Evolutionary conservation across 441 rosid species (phyloP), one percentile per base, ranked within the genome.

Genomic region (Gossypium lobatum): DNA sequence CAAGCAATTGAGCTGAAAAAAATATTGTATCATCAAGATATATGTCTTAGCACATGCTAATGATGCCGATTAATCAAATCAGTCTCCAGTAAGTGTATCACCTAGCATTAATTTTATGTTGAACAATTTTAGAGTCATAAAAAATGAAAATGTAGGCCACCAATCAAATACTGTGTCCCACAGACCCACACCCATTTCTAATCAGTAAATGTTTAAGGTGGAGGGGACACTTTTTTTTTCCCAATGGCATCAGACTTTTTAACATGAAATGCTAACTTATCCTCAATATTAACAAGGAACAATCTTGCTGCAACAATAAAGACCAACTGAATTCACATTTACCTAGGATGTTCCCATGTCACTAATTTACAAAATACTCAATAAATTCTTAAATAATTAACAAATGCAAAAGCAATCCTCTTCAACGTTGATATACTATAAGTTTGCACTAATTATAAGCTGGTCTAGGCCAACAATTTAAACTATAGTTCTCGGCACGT

Each of bases 1-100:
- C 98, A 48, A 95, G 79, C 73, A 95, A 81, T 77, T 89, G 91
- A 0, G 96, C 95, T 93, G 93, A 78, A 78, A 77, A 65, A 70
- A 14, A 42, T 42, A 57, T 52, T 71, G 73, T 23, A 34, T 66
- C 63, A 62, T 66, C 61, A 72, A 71, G 73, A 9, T 1, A 37
- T 52, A 57, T 71, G 18, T 55, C 34, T 54, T 64, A 48, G 58
- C 58, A 67, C 14, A 50, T 50, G 25, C 16, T 52, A 28, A 69
- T 17, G 61, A 52, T 2, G 2, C 20, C 57, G 48, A 77, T 7
- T 3, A 71, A 64, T 46, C 37, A 58, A 20, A 50, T 39, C 34
- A 48, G 52, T 16, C 16, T 3, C 11, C 28, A 54, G 6, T 37
- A 69, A 16, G 64, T 2, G 39, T 64, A n/a, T 53, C 75, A 71